These are phyloP conservation scores for Diplotaxis tenuifolia DNA, from an alignment of 345 rosid species.

Conservation along the genomic window DNA sequence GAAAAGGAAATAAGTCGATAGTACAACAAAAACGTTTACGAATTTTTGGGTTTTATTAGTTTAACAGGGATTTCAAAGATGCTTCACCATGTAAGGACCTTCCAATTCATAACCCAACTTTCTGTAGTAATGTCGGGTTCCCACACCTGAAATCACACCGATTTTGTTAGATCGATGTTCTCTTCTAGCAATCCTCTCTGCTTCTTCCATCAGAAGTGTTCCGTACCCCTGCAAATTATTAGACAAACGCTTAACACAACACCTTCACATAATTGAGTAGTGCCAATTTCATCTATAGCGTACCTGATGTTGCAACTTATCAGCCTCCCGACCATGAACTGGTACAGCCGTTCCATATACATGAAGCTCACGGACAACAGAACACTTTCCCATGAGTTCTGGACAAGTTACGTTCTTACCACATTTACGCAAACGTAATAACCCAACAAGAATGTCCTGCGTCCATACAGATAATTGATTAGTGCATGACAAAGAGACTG, in stretches of 20 bases:
- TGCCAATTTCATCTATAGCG: background rate
- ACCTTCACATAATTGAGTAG: background rate
- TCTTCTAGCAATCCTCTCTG: conserved; percentile 71
- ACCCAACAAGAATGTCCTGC: conserved; percentile 96
- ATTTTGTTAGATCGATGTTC: conserved; percentile 86
- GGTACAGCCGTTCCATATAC: conserved; percentile 99
- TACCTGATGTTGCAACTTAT: conserved; percentile 99
- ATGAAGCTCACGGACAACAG: conserved; percentile 97
- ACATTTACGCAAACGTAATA: conserved; percentile 84
- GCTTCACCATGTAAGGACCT: conserved; percentile 96
- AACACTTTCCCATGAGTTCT: conserved; percentile 84
- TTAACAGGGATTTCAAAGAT: conserved; percentile 36
- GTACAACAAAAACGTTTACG: background rate
- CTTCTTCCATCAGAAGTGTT: conserved; percentile 96
- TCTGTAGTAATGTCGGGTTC: conserved; percentile 94
- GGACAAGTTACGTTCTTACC: conserved; percentile 87
- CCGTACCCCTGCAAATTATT: conserved; percentile 71
- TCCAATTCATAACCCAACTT: conserved; percentile 89
- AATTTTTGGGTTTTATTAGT: background rate
- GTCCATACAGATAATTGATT: conserved; percentile 13
- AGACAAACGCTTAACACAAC: background rate
- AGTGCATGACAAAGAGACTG: background rate
- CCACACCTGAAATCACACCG: conserved; percentile 92
- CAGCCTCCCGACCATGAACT: conserved; percentile 93
- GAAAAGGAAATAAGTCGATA: conserved; percentile 2